Percentiles rank a stretch among this genome's conserved stretches.
These are phyloP conservation scores for Phyllostachys edulis DNA, from an alignment of 176 grass and related monocot species.

Conservation along the genomic window DNA sequence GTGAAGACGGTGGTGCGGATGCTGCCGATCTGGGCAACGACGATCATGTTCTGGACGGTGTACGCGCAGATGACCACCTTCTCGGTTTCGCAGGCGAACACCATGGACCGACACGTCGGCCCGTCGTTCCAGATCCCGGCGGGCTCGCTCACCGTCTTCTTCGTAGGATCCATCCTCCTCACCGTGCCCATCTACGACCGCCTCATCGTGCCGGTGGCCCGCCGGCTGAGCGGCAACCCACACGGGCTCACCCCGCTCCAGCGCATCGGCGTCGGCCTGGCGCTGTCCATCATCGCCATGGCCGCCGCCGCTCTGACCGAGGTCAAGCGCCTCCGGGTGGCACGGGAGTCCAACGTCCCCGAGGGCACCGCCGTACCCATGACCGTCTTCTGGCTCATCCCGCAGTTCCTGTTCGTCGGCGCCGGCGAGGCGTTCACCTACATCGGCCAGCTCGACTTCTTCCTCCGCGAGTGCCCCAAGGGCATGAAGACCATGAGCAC, in stretches of 20 bases:
- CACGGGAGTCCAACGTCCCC: not conserved
- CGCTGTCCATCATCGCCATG: constrained; percentile 69
- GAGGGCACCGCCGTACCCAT: constrained; percentile 26
- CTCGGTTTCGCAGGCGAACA: constrained; percentile 85
- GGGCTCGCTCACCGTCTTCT: constrained; percentile 88
- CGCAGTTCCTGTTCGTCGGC: constrained; percentile 84
- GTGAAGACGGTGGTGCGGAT: constrained; percentile 77
- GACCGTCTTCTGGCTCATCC: constrained; percentile 80
- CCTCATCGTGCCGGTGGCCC: constrained; percentile 49
- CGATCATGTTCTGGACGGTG: constrained; percentile 97
- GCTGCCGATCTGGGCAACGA: constrained; percentile 92
- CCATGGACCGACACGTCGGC: constrained; percentile 80
- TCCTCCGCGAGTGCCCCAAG: constrained; percentile 89
- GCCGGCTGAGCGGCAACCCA: constrained; percentile 55
- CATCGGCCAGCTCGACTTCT: constrained; percentile 99
- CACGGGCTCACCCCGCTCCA: constrained; percentile 88
- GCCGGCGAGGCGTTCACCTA: constrained; percentile 85
- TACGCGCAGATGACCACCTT: constrained; percentile 99
- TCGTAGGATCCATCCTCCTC: constrained; percentile 85
- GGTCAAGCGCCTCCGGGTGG: constrained; percentile 51
- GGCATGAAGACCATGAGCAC: constrained; percentile 99
- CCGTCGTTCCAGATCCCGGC: constrained; percentile 69
- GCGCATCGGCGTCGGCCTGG: constrained; percentile 72
- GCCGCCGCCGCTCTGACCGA: constrained; percentile 61
- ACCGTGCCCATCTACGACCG: constrained; percentile 87